phyloP scores from a whole-genome alignment of 2,329 filamentous ascomycete species.

The Ophiocordyceps robertsii region DNA sequence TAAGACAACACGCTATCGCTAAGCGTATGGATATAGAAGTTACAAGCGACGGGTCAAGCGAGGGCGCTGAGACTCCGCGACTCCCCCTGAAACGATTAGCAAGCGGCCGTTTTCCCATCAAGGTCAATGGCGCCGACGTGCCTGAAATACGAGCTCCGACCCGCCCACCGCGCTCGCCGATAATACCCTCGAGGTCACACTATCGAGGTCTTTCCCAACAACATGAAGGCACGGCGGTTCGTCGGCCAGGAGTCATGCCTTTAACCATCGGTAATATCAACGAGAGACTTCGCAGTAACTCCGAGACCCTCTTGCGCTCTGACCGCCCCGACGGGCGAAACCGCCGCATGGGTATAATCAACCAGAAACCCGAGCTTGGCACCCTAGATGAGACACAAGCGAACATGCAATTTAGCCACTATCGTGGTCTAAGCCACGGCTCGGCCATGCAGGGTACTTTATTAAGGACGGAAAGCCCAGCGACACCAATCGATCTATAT shows the following conservation, averaged over 20 bases:
- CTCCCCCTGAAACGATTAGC: slow-evolving; percentile 49
- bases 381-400: slow-evolving; percentile 49
- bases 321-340: slow-evolving; percentile 42
- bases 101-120: slow-evolving; percentile 54
- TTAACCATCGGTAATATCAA: slow-evolving; percentile 55
- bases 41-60: slow-evolving; percentile 50
- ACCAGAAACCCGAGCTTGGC: slow-evolving; percentile 45
- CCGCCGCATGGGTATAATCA: slow-evolving; percentile 49
- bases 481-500: slow-evolving; percentile 43
- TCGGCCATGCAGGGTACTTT: slow-evolving; percentile 47
- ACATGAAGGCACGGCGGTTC: slow-evolving; percentile 43
- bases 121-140: slow-evolving; percentile 61
- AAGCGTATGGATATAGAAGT: slow-evolving; percentile 42
- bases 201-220: slow-evolving; percentile 63
- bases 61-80: slow-evolving; percentile 69
- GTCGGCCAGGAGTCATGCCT: slow-evolving; percentile 59
- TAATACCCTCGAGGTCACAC: slow-evolving; percentile 65
- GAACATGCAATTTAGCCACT: slow-evolving; percentile 54
- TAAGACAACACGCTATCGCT: slow-evolving; percentile 38
- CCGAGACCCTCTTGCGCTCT: slow-evolving; percentile 42
- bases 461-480: no score
- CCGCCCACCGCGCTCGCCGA: slow-evolving; percentile 48
- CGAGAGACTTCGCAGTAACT: slow-evolving; percentile 54
- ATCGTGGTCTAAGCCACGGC: slow-evolving; percentile 53
- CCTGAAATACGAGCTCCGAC: slow-evolving; percentile 56